Base-by-base conservation (phyloP, 306 rosid species). In the Cucurbita maxima region DNA sequence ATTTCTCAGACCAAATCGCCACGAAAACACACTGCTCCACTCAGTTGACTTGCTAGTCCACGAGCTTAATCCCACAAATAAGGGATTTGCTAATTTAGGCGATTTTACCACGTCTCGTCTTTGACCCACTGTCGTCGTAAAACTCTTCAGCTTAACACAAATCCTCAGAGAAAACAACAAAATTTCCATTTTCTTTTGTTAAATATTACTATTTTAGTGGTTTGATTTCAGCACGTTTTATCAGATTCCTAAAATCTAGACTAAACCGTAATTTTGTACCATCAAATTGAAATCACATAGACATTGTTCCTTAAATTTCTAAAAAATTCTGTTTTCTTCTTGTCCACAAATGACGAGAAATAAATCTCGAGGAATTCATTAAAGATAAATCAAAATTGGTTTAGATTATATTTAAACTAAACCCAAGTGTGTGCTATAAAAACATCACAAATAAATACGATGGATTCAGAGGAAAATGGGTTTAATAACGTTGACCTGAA, bases 11-110 rank as follows among this genome's bases (percentile, higher is more conserved):
- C 47, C 80, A 60, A 85, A 58, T 52, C 45, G 79, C 96, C 96
- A 90, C 0, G 90, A 84, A 76, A 87, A 83, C 3, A 91, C 79
- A 13, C 79, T 82, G 73, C 83, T 79, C 75, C 83, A 75, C 81
- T 84, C 92, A 4, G 25, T 54, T 6, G 88, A 85, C 19, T 62
- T n/a, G 0, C 44, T 77, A 47, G 82, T 88, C 6, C 86, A 78
- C 7, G 96, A 80, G 73, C 87, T 80, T 64, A 91, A 52, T 8
- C 92, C 92, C 25, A 82, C 78, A 58, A 71, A 80, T n/a, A 78
- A 77, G 0, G 97, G 92, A 61, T 75, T n/a, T 7, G 18, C 55
- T 40, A 43, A 64, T 62, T 40, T 38, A 3, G 52, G 53, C 6
- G 47, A 36, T 37, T 60, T 62, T 18, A 40, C 71, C 30, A 9